Conservation (phyloP, 2,329 filamentous ascomycete species). For the Penicillium janthinellum region DNA sequence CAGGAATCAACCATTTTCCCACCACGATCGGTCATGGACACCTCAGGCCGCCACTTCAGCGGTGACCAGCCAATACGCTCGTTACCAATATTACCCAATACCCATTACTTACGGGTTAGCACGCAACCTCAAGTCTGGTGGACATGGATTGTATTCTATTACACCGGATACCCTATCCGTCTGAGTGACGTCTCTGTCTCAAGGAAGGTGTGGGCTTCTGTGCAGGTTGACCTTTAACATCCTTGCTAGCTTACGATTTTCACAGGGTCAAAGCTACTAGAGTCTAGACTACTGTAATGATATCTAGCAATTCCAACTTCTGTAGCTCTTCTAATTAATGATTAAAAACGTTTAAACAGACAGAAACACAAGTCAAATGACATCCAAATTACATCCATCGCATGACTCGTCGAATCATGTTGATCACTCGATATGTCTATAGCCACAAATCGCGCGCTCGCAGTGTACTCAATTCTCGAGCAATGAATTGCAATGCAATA, state of each 20-base stretch:
- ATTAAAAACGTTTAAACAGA: too few relatives aligned
- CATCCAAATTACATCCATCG: too few relatives aligned
- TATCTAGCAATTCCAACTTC: too few relatives aligned
- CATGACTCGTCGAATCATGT: too few relatives aligned
- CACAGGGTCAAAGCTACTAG: too few relatives aligned
- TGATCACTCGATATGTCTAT: too few relatives aligned
- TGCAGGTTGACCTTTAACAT: not conserved
- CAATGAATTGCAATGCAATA: not conserved
- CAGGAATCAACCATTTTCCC: conserved; percentile 5
- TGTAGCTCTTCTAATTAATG: too few relatives aligned
- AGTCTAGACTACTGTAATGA: too few relatives aligned
- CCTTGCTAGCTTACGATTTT: too few relatives aligned
- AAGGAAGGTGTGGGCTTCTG: not conserved
- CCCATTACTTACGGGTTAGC: not conserved
- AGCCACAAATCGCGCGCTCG: not conserved
- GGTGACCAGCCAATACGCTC: conserved; percentile 10
- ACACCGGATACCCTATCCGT: not conserved
- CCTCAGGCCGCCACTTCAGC: conserved; percentile 12
- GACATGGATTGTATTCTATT: not conserved
- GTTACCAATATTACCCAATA: not conserved
- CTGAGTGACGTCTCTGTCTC: not conserved
- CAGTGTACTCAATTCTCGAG: not conserved
- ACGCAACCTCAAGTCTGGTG: not conserved
- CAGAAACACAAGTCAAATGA: too few relatives aligned
- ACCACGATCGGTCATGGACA: conserved; percentile 1